Conservation (phyloP, 257 asterid genomes). For the Penstemon barbatus region DNA sequence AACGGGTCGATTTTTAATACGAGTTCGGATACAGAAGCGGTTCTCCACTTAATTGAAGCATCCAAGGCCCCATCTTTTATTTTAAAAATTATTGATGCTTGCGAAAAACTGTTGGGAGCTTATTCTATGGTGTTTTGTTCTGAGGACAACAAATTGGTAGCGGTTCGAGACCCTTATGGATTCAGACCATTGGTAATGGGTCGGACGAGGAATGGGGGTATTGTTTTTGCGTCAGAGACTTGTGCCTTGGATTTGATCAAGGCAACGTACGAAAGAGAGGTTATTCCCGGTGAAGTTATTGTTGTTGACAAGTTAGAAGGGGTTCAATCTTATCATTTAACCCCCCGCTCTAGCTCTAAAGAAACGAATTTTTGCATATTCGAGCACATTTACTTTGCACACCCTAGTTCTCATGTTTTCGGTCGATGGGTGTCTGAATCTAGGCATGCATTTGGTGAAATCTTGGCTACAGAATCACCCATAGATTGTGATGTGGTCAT, state of each 20-base stretch:
- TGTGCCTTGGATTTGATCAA: slow-evolving; percentile 75
- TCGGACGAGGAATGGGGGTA: slow-evolving; percentile 56
- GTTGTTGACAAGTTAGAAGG: slow-evolving; percentile 60
- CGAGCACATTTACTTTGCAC: slow-evolving; percentile 82
- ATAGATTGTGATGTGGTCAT: slow-evolving; percentile 94
- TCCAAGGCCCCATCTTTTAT: slow-evolving; percentile 81
- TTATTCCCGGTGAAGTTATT: slow-evolving; percentile 61
- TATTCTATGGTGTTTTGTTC: slow-evolving; percentile 71
- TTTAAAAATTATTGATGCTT: slow-evolving; percentile 83
- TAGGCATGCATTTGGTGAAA: slow-evolving; percentile 66
- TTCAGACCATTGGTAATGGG: slow-evolving; percentile 77
- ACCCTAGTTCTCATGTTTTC: slow-evolving; percentile 72
- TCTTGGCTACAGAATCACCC: slow-evolving; percentile 68
- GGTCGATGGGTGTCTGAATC: slow-evolving; percentile 87
- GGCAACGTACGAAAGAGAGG: slow-evolving; percentile 74
- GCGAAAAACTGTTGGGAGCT: slow-evolving; percentile 81
- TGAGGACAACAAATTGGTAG: slow-evolving; percentile 57
- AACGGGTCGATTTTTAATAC: slow-evolving; percentile 87
- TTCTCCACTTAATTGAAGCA: slow-evolving; percentile 79
- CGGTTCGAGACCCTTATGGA: slow-evolving; percentile 62
- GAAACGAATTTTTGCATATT: slow-evolving; percentile 75
- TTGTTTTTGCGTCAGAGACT: slow-evolving; percentile 68
- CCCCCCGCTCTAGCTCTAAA: slow-evolving; percentile 42
- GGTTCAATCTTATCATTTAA: slow-evolving; percentile 50
- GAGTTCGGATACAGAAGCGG: slow-evolving; percentile 84